phyloP scores from a whole-genome alignment of 1,139 yeast genomes.

The Kodamaea sp. region DNA sequence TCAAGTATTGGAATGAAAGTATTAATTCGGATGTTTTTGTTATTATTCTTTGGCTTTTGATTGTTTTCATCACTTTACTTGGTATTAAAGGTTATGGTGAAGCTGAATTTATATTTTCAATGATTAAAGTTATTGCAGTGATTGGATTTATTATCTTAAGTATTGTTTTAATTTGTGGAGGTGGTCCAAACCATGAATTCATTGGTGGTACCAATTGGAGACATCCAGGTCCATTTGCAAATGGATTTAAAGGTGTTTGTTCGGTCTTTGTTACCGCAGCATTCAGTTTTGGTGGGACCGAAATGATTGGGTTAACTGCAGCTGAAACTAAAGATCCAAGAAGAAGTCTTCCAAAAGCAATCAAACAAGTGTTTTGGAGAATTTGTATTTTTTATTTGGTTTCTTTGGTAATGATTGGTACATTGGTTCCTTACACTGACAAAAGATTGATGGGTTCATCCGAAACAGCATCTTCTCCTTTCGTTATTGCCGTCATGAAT shows the following conservation, averaged over 20 bases:
- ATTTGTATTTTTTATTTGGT: conserved; percentile 56
- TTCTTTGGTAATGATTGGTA: conserved; percentile 42
- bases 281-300: conserved; percentile 33
- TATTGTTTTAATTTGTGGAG: conserved; percentile 41
- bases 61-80: conserved; percentile 35
- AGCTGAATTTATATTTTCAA: conserved; percentile 39
- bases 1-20: conserved; percentile 37
- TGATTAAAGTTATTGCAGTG: conserved; percentile 38
- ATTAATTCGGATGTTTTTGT: conserved; percentile 41
- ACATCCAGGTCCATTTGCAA: conserved; percentile 40
- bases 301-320: conserved; percentile 42
- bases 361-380: conserved; percentile 74
- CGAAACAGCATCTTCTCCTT: conserved; percentile 57
- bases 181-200: conserved; percentile 25
- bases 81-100: conserved; percentile 46
- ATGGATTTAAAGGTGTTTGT: conserved; percentile 46
- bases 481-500: conserved; percentile 54
- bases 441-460: conserved; percentile 30
- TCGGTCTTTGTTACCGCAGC: conserved; percentile 38
- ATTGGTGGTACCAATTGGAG: conserved; percentile 34
- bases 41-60: conserved; percentile 33
- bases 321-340: conserved; percentile 45
- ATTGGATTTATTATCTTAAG: conserved; percentile 41
- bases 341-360: conserved; percentile 67
- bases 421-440: conserved; percentile 44